Percentiles rank a stretch among this genome's conserved stretches.
Evolutionary conservation across 805 yeast genomes (phyloP).

Genomic region (Lipomyces mesembrius): DNA sequence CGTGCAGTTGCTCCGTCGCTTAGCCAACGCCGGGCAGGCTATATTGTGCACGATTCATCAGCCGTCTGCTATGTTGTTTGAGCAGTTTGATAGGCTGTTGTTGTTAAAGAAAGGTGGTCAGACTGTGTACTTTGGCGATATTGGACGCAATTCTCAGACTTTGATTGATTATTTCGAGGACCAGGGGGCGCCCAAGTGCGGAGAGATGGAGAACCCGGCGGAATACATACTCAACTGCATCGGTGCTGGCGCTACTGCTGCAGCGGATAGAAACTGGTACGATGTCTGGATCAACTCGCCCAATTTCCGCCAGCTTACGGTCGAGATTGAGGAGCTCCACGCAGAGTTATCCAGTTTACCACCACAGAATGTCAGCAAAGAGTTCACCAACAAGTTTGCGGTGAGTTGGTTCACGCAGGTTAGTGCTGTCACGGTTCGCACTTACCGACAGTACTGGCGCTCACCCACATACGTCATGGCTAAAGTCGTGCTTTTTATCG

Average conservation of each 20-base stretch:
- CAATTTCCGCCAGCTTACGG: conserved; percentile 47
- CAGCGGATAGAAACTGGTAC: conserved; percentile 62
- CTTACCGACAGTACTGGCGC: conserved; percentile 58
- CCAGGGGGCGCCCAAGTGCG: conserved; percentile 75
- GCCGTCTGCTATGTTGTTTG: conserved; percentile 71
- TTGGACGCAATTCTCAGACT: conserved; percentile 64
- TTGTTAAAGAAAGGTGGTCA: conserved; percentile 76
- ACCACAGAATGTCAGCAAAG: conserved; percentile 39
- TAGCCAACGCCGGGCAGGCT: conserved; percentile 74
- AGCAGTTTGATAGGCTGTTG: conserved; percentile 70
- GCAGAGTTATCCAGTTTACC: conserved; percentile 39
- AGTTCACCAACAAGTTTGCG: conserved; percentile 48
- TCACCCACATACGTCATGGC: conserved; percentile 66
- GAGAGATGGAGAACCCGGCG: conserved; percentile 67
- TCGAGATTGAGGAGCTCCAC: conserved; percentile 47
- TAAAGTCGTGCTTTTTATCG: conserved; percentile 56
- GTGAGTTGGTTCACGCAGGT: conserved; percentile 56
- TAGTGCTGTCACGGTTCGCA: conserved; percentile 50
- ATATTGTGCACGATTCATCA: conserved; percentile 78
- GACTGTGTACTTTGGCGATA: conserved; percentile 82
- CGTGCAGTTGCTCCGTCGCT: conserved; percentile 64
- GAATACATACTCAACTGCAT: conserved; percentile 74
- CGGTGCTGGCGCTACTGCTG: conserved; percentile 81
- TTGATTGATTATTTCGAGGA: conserved; percentile 70
- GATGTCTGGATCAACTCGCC: conserved; percentile 62